A percentile compares a stretch with the other conserved stretches of the same genome.
Evolutionary conservation across 1,284 basidiomycete genomes (phyloP).

Genomic region (Neotropicomus parvogracilis): DNA sequence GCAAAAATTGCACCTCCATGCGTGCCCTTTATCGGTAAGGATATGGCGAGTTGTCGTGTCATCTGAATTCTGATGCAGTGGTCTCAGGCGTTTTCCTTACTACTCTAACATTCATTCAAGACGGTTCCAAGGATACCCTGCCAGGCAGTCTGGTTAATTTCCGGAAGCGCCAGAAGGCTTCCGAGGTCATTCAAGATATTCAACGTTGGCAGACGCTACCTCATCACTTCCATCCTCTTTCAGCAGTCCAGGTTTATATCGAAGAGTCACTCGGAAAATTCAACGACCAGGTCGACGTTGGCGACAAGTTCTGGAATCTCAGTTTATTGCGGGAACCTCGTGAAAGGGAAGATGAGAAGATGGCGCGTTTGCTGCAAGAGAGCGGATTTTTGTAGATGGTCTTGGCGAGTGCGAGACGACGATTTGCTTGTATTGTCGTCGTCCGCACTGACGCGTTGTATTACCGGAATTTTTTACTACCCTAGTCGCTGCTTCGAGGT

Average conservation of each 20-base stretch:
- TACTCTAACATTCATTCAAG: slow-evolving; percentile 95
- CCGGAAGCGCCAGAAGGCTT: slow-evolving; percentile 89
- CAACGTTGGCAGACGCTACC: slow-evolving; percentile 91
- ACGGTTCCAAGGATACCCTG: slow-evolving; percentile 90
- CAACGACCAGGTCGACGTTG: slow-evolving; percentile 56
- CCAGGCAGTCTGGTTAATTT: slow-evolving; percentile 90
- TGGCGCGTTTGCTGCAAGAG: slow-evolving; percentile 84
- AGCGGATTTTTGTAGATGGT: slow-evolving; percentile 71
- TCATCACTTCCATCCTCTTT: slow-evolving; percentile 79
- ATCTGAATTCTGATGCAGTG: slow-evolving; percentile 2
- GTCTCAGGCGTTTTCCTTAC: slow-evolving; percentile 87
- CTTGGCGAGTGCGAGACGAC: not conserved
- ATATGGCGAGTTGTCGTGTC: not conserved
- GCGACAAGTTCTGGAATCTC: slow-evolving; percentile 79
- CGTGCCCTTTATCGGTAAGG: slow-evolving; percentile 93
- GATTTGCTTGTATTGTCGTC: slow-evolving; percentile 2
- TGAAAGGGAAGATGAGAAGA: slow-evolving; percentile 91
- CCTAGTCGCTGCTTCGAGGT: slow-evolving; percentile 1
- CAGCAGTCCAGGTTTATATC: slow-evolving; percentile 71
- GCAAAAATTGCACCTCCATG: slow-evolving; percentile 89
- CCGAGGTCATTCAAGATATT: slow-evolving; percentile 94
- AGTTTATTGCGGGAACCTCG: slow-evolving; percentile 87
- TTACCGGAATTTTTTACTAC: slow-evolving; percentile 14
- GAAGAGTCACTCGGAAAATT: slow-evolving; percentile 73
- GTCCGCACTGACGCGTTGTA: slow-evolving; percentile 21